Conservation (phyloP, 805 yeast species). For the Candida manassasensis region DNA sequence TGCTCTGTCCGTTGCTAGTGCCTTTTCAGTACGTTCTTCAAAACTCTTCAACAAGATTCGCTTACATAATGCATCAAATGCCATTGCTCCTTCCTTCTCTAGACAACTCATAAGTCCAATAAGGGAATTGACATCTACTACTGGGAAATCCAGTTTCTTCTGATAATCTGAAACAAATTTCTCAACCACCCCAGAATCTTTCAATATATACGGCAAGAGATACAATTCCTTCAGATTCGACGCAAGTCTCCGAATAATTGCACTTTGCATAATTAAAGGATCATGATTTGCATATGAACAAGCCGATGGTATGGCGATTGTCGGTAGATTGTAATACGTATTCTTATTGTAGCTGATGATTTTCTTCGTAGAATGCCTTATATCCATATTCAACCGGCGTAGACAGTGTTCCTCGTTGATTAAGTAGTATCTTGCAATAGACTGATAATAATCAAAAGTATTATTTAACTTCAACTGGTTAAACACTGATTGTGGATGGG, state of each 20-base stretch:
- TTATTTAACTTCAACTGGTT: neutral
- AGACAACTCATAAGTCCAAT: slow-evolving; percentile 1
- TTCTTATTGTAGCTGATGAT: neutral
- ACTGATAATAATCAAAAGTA: slow-evolving; percentile 2
- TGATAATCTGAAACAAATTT: neutral
- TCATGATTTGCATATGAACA: neutral
- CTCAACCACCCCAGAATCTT: slow-evolving; percentile 1
- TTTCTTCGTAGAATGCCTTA: neutral
- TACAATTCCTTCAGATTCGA: neutral
- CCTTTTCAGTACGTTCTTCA: slow-evolving; percentile 3
- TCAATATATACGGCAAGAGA: neutral
- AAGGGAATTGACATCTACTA: neutral
- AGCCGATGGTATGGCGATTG: neutral
- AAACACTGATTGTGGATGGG: slow-evolving; percentile 1
- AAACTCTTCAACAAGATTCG: slow-evolving; percentile 3
- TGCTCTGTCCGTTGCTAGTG: neutral
- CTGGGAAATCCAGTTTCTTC: neutral
- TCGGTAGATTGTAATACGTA: neutral
- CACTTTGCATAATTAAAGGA: neutral
- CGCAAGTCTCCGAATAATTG: neutral
- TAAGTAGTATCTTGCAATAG: slow-evolving; percentile 4
- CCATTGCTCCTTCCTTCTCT: slow-evolving; percentile 2
- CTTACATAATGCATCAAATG: slow-evolving; percentile 2
- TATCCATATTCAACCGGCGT: slow-evolving; percentile 1
- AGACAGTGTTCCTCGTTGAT: slow-evolving; percentile 3